Percentiles rank a stretch among this genome's conserved stretches.
Conservation (phyloP, 176 grass and related monocot genomes). For the Aegilops longissima region DNA sequence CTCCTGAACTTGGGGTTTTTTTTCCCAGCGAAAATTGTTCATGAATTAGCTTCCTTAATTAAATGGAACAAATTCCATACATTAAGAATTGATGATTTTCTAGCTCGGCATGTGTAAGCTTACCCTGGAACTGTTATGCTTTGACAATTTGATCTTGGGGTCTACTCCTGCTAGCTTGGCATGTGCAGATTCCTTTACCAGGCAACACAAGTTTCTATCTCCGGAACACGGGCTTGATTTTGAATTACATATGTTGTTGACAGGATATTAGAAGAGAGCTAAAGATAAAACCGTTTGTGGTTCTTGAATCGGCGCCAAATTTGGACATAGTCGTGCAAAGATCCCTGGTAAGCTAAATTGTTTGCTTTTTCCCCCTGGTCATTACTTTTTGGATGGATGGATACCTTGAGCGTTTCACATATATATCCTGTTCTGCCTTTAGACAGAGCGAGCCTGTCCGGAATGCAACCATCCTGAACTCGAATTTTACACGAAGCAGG, state of each 20-base stretch:
- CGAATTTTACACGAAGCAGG: constrained; percentile 70
- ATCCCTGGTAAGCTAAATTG: constrained; percentile 39
- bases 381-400: neutral
- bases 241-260: neutral
- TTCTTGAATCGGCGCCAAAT: constrained; percentile 39
- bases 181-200: neutral
- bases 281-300: constrained; percentile 58
- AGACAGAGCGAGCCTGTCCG: constrained; percentile 49
- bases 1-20: neutral
- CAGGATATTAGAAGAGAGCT: constrained; percentile 80
- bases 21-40: neutral
- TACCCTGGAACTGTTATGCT: neutral
- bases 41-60: neutral
- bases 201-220: neutral
- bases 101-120: neutral
- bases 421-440: neutral
- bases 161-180: neutral
- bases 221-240: neutral
- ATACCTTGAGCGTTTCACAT: neutral
- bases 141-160: neutral
- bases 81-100: neutral
- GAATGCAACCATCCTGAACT: constrained; percentile 44
- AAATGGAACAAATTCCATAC: neutral
- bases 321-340: constrained; percentile 35
- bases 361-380: neutral